A percentile compares a stretch with the other conserved stretches of the same genome.
Evolutionary conservation across 1,139 yeast species (phyloP).

Genomic region (Candida glucosophila): DNA sequence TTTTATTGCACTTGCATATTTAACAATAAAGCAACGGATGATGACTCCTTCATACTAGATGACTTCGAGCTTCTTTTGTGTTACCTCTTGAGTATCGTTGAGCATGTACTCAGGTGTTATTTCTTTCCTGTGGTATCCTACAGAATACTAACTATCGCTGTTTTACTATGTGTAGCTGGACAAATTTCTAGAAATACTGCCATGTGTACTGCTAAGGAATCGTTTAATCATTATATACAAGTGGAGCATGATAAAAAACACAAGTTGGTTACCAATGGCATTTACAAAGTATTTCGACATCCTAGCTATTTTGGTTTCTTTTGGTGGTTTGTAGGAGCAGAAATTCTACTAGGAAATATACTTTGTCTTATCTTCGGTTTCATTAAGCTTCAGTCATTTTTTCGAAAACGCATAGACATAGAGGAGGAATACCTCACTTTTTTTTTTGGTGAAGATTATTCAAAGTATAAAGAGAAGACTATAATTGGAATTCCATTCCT

Average conservation of each 20-base stretch:
- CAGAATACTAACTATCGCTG: conserved; percentile 27
- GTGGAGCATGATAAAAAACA: conserved; percentile 46
- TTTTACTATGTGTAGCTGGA: conserved; percentile 43
- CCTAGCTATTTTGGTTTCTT: conserved; percentile 91
- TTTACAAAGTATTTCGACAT: conserved; percentile 63
- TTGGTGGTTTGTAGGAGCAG: conserved; percentile 90
- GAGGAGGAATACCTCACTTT: conserved; percentile 60
- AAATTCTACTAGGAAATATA: conserved; percentile 54
- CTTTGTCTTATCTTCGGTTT: conserved; percentile 19
- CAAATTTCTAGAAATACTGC: conserved; percentile 64
- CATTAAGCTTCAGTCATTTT: conserved; percentile 52
- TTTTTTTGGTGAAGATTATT: conserved; percentile 67
- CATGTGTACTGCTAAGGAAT: conserved; percentile 80
- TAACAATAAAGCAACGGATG: conserved; percentile 57
- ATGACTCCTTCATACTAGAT: conserved; percentile 68
- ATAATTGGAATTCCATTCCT: conserved; percentile 62
- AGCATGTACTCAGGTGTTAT: conserved; percentile 9
- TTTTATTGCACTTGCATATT: conserved; percentile 68
- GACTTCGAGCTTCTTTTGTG: conserved; percentile 68
- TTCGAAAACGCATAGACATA: conserved; percentile 50
- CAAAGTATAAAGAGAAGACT: conserved; percentile 39
- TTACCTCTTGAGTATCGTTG: conserved; percentile 31
- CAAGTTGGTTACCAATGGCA: conserved; percentile 59
- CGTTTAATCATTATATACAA: conserved; percentile 81
- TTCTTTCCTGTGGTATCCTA: conserved; percentile 2